Evolutionary conservation across 1,139 yeast species (phyloP).

Genomic region (Candida tetrigidarum): DNA sequence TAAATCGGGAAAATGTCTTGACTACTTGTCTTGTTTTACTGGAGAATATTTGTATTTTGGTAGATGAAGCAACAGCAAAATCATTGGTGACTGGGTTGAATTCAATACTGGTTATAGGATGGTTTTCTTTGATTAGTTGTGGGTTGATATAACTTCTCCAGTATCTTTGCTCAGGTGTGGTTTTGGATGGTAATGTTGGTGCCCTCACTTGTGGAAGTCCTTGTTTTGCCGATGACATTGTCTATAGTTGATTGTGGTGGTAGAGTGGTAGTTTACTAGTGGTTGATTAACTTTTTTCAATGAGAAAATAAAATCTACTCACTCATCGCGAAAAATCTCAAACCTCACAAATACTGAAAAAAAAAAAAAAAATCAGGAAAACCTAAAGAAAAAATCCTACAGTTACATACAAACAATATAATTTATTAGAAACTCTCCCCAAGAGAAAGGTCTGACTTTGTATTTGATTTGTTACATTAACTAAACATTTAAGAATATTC

Average conservation of each 20-base stretch:
- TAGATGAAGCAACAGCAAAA: slow-evolving; percentile 91
- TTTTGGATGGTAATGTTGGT: slow-evolving; percentile 76
- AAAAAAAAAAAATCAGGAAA: too few species aligned
- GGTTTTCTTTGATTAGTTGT: slow-evolving; percentile 90
- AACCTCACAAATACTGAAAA: too few species aligned
- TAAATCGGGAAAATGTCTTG: slow-evolving; percentile 88
- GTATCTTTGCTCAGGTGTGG: slow-evolving; percentile 92
- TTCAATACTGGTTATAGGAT: slow-evolving; percentile 84
- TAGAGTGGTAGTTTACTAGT: too few species aligned
- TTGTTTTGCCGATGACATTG: slow-evolving; percentile 80
- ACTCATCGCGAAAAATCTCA: slow-evolving; percentile 7
- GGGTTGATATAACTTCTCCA: slow-evolving; percentile 90
- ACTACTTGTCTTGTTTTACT: slow-evolving; percentile 90
- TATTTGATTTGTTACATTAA: too few species aligned
- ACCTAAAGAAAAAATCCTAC: too few species aligned
- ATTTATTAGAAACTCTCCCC: too few species aligned
- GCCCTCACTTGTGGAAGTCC: slow-evolving; percentile 71
- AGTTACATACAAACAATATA: too few species aligned
- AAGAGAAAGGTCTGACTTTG: too few species aligned
- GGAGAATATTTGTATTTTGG: slow-evolving; percentile 90
- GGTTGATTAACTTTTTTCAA: too few species aligned
- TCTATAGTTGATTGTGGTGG: too few species aligned
- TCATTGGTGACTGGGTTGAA: slow-evolving; percentile 90
- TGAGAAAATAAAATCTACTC: too few species aligned
- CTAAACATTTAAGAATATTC: too few species aligned